Base-by-base conservation (phyloP, 2,329 filamentous ascomycete genomes). In the Apiospora koreana region DNA sequence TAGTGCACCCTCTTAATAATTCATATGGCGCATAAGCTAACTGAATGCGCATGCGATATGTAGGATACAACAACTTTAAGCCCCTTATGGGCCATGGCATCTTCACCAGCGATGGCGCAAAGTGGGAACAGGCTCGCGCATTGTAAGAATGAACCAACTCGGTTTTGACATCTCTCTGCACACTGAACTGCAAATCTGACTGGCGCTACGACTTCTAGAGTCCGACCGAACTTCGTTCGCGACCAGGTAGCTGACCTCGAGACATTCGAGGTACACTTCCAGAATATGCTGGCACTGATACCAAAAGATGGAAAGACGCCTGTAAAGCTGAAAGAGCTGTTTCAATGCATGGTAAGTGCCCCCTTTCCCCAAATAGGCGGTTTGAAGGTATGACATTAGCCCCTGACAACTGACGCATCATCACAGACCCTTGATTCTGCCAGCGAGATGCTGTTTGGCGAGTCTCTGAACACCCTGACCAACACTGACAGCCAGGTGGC, bases 81-180 rank as follows among this genome's bases (percentile, higher is more conserved):
- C 84, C 79, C 0, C 77, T 75, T 2, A 75, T 81, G 28, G 76
- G 84, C 4, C 78, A 85, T 48, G 85, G 85, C 41, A 88, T 91
- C 69, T 89, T 90, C 75, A 83, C 82, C 1, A 82, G 81, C 35
- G 88, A 90, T 74, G 88, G 88, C 0, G 73, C 77, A 14, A 79
- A 81, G 35, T 90, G 88, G 88, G 83, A 85, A 48, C 80, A 83
- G n/a, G 83, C 84, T 0, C 81, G 87, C 12, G 81, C 84, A 5
- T 80, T 89, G 75, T 81, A 50, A 54, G 66, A 14, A 12, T 1
- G 6, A 14, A 3, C 25, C 43, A 46, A 12, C 5, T 12, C 2
- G 14, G 35, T 35, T 35, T 35, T 35, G 35, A 8, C 8, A 35
- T 35, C 8, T 35, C 35, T 5, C 10, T 28, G 12, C 25, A 7